phyloP scores from a whole-genome alignment of 768 basidiomycete species.

The Cyclocybe aegerita region DNA sequence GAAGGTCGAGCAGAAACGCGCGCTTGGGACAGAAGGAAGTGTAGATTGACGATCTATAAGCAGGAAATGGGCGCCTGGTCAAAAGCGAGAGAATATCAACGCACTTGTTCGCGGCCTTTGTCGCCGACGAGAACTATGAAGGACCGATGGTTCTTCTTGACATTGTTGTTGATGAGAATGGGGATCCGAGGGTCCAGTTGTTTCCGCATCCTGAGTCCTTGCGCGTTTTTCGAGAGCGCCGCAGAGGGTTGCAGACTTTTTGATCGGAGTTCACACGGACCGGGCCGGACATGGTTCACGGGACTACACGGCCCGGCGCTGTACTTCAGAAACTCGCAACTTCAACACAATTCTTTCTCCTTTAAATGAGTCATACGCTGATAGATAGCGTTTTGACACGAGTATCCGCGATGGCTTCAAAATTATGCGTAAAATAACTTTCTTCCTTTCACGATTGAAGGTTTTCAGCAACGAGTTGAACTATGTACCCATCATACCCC shows the following conservation, averaged over 20 bases:
- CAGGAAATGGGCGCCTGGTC: background rate
- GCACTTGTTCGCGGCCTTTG: slow-evolving; percentile 85
- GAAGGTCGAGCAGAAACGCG: slow-evolving; percentile 86
- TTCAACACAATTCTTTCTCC: no score
- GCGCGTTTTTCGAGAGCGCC: background rate
- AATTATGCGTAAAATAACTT: no score
- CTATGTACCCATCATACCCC: no score
- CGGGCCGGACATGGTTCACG: no score
- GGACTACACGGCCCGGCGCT: no score
- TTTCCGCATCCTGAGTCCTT: slow-evolving; percentile 61
- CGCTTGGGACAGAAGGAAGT: slow-evolving; percentile 91
- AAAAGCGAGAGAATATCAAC: slow-evolving; percentile 14
- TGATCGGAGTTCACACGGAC: background rate
- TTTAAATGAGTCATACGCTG: no score
- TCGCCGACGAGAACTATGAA: slow-evolving; percentile 98
- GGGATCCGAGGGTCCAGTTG: slow-evolving; percentile 93
- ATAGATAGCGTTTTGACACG: no score
- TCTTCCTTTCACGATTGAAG: no score
- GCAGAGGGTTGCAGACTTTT: background rate
- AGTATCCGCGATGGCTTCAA: no score
- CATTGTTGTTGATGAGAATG: slow-evolving; percentile 89
- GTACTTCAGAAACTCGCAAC: no score
- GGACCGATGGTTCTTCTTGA: slow-evolving; percentile 88
- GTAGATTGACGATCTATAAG: slow-evolving; percentile 84
- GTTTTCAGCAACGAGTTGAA: no score